These are phyloP conservation scores for Sugiyamaella pinicola DNA, from an alignment of 1,139 yeast species.

Conservation along the genomic window DNA sequence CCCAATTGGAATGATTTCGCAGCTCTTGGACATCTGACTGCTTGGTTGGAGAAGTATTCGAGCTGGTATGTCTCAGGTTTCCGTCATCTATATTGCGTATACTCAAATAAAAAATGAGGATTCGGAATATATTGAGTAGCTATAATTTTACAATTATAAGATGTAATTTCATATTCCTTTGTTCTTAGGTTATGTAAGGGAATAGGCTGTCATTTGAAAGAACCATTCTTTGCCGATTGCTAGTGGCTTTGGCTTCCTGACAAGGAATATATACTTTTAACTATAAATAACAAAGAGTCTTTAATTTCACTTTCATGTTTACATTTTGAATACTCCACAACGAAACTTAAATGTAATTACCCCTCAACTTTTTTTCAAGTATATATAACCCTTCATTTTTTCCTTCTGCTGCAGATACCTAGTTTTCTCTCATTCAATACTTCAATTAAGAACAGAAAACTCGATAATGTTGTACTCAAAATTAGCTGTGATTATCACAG, in stretches of 20 bases:
- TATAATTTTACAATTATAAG: background rate
- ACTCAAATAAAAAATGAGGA: background rate
- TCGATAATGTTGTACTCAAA: conserved; percentile 8
- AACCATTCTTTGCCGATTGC: background rate
- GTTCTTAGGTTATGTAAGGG: background rate
- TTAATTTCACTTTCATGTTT: background rate
- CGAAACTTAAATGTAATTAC: background rate
- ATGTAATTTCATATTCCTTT: background rate
- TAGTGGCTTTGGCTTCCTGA: too few relatives aligned
- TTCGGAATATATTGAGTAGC: background rate
- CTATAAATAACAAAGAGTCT: background rate
- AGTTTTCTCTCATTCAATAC: too few relatives aligned
- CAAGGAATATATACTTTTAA: background rate
- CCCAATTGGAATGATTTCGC: conserved; percentile 13
- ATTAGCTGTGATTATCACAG: conserved; percentile 7
- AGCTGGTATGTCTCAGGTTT: too few relatives aligned
- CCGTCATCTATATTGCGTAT: background rate
- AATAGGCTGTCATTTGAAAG: background rate
- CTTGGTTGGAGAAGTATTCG: too few relatives aligned
- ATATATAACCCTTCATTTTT: background rate
- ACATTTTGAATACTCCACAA: background rate
- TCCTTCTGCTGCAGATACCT: too few relatives aligned
- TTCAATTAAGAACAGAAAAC: background rate
- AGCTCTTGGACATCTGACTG: too few relatives aligned
- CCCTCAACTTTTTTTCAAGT: background rate